Evolutionary conservation across 345 rosid genomes (phyloP).

Genomic region (Citrus reticulata): DNA sequence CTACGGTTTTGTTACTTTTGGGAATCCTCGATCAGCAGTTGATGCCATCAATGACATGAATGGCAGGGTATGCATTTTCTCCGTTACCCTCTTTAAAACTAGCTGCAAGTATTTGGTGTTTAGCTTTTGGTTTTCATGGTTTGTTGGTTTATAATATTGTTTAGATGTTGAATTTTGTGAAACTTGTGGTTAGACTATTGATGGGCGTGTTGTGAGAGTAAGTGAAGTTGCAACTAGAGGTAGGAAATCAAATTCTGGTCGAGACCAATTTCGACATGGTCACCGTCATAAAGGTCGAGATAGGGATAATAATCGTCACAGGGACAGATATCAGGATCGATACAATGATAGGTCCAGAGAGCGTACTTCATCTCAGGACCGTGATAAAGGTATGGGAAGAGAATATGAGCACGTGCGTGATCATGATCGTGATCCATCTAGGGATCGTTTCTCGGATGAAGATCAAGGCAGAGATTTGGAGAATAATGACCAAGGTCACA

Average conservation of each 20-base stretch:
- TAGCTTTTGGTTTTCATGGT: background rate
- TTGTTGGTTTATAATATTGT: slow-evolving; percentile 9
- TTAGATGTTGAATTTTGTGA: slow-evolving; percentile 17
- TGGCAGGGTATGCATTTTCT: slow-evolving; percentile 64
- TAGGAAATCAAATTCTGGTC: slow-evolving; percentile 47
- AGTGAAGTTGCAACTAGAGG: slow-evolving; percentile 72
- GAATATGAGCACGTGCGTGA: slow-evolving; percentile 35
- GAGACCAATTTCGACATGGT: slow-evolving; percentile 35
- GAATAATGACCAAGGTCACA: slow-evolving; percentile 35
- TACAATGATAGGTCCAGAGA: slow-evolving; percentile 56
- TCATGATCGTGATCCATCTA: slow-evolving; percentile 44
- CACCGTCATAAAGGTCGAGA: slow-evolving; percentile 43
- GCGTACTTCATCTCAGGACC: slow-evolving; percentile 48
- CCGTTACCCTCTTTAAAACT: background rate
- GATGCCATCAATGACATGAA: slow-evolving; percentile 87
- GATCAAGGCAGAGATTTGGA: slow-evolving; percentile 44
- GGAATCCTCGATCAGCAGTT: slow-evolving; percentile 68
- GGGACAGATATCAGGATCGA: slow-evolving; percentile 36
- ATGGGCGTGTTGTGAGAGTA: slow-evolving; percentile 73
- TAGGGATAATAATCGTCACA: slow-evolving; percentile 41
- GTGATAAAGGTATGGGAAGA: slow-evolving; percentile 40
- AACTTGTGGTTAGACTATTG: slow-evolving; percentile 50
- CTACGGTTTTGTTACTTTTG: slow-evolving; percentile 79
- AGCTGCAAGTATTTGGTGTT: background rate
- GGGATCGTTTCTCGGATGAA: slow-evolving; percentile 41